These are phyloP conservation scores for Coemansia sp. DNA, from an alignment of 192 early-diverging fungal genomes.

Conservation along the genomic window DNA sequence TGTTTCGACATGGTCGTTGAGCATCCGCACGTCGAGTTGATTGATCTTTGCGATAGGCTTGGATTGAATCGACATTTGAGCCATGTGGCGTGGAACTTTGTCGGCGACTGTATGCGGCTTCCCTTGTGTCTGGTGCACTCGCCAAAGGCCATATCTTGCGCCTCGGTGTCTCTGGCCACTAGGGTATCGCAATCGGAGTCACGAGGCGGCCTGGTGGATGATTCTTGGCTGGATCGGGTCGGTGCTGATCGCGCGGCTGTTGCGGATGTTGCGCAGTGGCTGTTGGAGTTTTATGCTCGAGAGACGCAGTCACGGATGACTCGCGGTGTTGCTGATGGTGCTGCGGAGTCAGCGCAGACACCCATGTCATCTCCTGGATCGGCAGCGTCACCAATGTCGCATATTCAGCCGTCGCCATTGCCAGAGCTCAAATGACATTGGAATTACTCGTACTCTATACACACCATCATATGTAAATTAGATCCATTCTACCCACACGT, in stretches of 20 bases:
- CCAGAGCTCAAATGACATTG: conserved; percentile 19
- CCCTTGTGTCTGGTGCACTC: conserved; percentile 55
- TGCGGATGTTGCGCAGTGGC: conserved; percentile 40
- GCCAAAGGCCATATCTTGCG: conserved; percentile 50
- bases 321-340: conserved; percentile 2
- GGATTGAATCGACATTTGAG: conserved; percentile 23
- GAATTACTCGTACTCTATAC: background rate
- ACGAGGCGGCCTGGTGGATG: background rate
- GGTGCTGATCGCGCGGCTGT: conserved; percentile 17
- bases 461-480: background rate
- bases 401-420: conserved; percentile 20
- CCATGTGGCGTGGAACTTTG: conserved; percentile 59
- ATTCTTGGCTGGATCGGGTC: conserved; percentile 34
- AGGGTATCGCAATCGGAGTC: conserved; percentile 20
- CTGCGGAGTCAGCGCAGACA: conserved; percentile 27
- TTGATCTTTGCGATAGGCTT: conserved; percentile 20
- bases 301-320: conserved; percentile 38
- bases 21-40: conserved; percentile 40
- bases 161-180: conserved; percentile 46
- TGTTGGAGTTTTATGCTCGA: conserved; percentile 41
- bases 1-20: conserved; percentile 54
- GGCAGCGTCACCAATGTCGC: conserved; percentile 23
- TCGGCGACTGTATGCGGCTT: conserved; percentile 55
- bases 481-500: background rate
- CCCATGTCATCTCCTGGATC: conserved; percentile 29